Percentiles rank a stretch among this genome's conserved stretches.
phyloP scores from a whole-genome alignment of 1,139 yeast species.

The Arxiozyma slooffiae region DNA sequence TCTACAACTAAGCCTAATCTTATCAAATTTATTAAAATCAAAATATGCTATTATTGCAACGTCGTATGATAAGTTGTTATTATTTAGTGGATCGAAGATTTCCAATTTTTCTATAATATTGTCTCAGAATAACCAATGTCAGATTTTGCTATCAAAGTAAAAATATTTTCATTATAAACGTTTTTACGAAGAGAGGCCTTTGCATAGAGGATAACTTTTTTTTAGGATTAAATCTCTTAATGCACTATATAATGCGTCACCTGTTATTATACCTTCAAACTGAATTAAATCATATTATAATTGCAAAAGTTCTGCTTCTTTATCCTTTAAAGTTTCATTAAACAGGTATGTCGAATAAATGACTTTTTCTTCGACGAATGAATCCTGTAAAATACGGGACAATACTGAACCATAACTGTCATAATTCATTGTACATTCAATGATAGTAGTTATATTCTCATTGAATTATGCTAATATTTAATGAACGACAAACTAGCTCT shows the following conservation, averaged over 20 bases:
- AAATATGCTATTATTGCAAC: conserved; percentile 35
- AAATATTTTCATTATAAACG: conserved; percentile 14
- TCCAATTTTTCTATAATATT: conserved; percentile 46
- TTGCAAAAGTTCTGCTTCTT: conserved; percentile 33
- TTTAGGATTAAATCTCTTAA: conserved; percentile 59
- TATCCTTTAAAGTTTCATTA: conserved; percentile 24
- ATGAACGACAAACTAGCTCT: conserved; percentile 34
- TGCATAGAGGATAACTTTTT: conserved; percentile 46
- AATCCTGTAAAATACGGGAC: conserved; percentile 62
- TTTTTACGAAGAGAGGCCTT: conserved; percentile 28
- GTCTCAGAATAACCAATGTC: conserved; percentile 58
- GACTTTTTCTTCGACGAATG: conserved; percentile 56
- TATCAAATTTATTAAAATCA: conserved; percentile 45
- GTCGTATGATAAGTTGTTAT: conserved; percentile 26
- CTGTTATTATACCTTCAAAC: conserved; percentile 58
- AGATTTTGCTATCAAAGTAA: conserved; percentile 52
- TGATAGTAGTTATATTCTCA: conserved; percentile 29
- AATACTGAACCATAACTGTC: conserved; percentile 57
- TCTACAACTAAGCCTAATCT: conserved; percentile 44
- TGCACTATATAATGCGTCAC: conserved; percentile 54
- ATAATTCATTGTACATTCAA: conserved; percentile 41
- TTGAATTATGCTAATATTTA: conserved; percentile 31
- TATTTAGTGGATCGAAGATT: conserved; percentile 19
- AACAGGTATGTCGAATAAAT: conserved; percentile 52
- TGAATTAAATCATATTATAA: conserved; percentile 44